Percentiles rank a stretch among this genome's conserved stretches.
Conservation (phyloP, 2,329 filamentous ascomycete genomes). For the Botrytis cinerea region DNA sequence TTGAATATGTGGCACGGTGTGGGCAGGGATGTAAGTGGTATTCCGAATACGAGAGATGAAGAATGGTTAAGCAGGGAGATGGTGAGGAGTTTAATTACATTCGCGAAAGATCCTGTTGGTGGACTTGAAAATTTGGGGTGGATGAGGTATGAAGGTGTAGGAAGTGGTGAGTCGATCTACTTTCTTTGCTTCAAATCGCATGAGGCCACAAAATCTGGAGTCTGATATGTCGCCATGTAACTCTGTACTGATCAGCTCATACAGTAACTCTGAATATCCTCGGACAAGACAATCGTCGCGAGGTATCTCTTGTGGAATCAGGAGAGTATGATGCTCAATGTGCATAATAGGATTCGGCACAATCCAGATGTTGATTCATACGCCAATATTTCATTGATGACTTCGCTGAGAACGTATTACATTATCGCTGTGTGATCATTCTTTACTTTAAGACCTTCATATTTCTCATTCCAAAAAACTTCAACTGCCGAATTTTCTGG, state of each 20-base stretch:
- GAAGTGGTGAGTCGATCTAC: background rate
- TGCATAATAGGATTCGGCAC: background rate
- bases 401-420: background rate
- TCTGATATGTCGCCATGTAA: background rate
- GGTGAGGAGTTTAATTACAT: background rate
- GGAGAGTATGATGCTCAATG: background rate
- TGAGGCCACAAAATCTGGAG: background rate
- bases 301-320: background rate
- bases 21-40: constrained; percentile 8
- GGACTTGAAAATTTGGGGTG: background rate
- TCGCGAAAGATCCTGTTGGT: background rate
- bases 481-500: background rate
- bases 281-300: background rate
- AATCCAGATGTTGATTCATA: background rate
- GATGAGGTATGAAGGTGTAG: background rate
- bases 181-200: background rate
- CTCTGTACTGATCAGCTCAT: background rate
- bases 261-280: background rate
- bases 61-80: background rate
- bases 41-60: constrained; percentile 14
- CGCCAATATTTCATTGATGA: background rate
- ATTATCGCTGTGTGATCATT: background rate
- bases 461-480: background rate
- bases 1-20: constrained; percentile 27
- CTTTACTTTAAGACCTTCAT: background rate